Evolutionary conservation across 176 grass and related monocot species (phyloP).

Genomic region (Bonia amplexicaulis): DNA sequence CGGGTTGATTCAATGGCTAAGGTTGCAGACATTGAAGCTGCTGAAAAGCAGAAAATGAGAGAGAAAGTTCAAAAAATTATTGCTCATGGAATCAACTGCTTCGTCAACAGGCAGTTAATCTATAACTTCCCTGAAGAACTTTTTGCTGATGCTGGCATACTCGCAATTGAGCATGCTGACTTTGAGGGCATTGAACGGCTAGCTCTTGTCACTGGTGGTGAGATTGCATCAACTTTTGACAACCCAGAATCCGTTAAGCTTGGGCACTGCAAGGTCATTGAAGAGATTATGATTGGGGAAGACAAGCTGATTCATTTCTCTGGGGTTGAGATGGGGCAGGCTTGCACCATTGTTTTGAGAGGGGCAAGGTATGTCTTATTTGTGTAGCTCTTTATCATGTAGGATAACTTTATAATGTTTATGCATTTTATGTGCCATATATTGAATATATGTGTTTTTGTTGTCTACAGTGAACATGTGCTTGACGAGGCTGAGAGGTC

Average conservation of each 20-base stretch:
- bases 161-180: constrained; percentile 92
- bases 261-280: constrained; percentile 88
- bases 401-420: background rate
- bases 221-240: constrained; percentile 95
- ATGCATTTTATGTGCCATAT: background rate
- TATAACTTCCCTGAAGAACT: constrained; percentile 97
- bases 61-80: constrained; percentile 97
- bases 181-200: constrained; percentile 94
- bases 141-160: constrained; percentile 88
- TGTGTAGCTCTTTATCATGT: background rate
- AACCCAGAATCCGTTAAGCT: constrained; percentile 95
- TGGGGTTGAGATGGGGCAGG: constrained; percentile 80
- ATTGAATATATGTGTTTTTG: background rate
- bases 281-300: constrained; percentile 98
- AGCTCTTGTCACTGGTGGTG: constrained; percentile 85
- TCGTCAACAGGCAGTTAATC: constrained; percentile 63
- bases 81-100: constrained; percentile 84
- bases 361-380: constrained; percentile 65
- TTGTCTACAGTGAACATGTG: constrained; percentile 68
- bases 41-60: constrained; percentile 96
- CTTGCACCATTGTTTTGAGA: constrained; percentile 92
- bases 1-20: constrained; percentile 92
- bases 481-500: constrained; percentile 95
- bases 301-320: constrained; percentile 90
- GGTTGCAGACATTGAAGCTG: constrained; percentile 87